phyloP scores from a whole-genome alignment of 2,329 filamentous ascomycete species.

The Aspergillus piperis region DNA sequence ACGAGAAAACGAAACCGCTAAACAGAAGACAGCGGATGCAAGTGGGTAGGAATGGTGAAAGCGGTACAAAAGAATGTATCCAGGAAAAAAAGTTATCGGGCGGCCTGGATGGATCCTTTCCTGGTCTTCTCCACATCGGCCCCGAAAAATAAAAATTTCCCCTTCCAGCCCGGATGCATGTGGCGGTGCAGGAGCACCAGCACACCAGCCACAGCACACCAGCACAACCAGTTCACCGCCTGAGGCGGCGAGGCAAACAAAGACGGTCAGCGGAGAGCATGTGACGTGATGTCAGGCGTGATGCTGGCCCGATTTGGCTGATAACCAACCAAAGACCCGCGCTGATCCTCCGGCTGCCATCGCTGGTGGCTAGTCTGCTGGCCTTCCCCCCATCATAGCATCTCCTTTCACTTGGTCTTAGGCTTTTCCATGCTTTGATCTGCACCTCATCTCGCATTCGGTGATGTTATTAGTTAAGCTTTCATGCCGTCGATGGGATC shows the following conservation, averaged over 20 bases:
- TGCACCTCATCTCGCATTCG: conserved; percentile 7
- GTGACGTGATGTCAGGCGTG: conserved; percentile 36
- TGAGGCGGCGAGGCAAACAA: conserved; percentile 23
- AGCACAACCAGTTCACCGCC: background rate
- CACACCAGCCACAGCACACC: background rate
- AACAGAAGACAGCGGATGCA: conserved; percentile 6
- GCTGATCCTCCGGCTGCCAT: background rate
- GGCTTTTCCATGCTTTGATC: conserved; percentile 1
- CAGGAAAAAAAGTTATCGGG: conserved; percentile 30
- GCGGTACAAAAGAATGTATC: conserved; percentile 9
- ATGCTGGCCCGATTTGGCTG: background rate
- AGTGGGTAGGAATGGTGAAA: conserved; percentile 15
- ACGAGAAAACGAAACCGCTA: conserved; percentile 21
- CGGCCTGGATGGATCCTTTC: conserved; percentile 7
- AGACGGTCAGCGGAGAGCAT: conserved; percentile 28
- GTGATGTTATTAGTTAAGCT: conserved; percentile 37
- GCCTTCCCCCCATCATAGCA: background rate
- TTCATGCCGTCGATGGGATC: conserved; percentile 45
- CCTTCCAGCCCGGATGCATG: conserved; percentile 8
- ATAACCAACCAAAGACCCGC: conserved; percentile 12
- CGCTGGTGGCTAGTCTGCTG: background rate
- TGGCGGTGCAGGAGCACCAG: conserved; percentile 13
- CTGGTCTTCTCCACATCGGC: conserved; percentile 16
- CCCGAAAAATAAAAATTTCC: conserved; percentile 17
- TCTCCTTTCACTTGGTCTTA: background rate